Evolutionary conservation across 2,329 filamentous ascomycete species (phyloP).

Genomic region (Botrytis galanthina): DNA sequence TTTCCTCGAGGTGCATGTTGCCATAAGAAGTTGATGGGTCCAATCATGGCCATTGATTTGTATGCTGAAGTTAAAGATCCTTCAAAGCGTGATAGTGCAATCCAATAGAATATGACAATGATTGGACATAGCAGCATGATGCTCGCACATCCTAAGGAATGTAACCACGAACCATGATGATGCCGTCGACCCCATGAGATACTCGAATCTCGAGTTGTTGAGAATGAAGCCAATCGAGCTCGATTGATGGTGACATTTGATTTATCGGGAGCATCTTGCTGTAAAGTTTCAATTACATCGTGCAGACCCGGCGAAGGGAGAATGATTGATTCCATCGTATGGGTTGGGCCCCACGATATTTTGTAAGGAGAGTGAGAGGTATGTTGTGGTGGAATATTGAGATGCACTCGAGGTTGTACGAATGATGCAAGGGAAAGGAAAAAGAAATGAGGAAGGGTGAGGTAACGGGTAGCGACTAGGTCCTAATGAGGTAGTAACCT

Average conservation of each 20-base stretch:
- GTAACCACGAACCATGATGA: constrained; percentile 34
- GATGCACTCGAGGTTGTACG: background rate
- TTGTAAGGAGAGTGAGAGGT: background rate
- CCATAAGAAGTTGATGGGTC: constrained; percentile 25
- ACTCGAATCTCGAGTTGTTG: constrained; percentile 23
- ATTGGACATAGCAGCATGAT: constrained; percentile 30
- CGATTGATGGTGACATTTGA: background rate
- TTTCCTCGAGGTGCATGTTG: constrained; percentile 23
- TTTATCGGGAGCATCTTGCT: constrained; percentile 14
- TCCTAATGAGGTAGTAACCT: background rate
- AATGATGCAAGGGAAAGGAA: background rate
- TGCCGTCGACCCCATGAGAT: constrained; percentile 31
- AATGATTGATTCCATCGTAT: constrained; percentile 24
- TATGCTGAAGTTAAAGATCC: constrained; percentile 27
- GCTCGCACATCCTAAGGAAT: constrained; percentile 29
- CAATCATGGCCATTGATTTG: constrained; percentile 22
- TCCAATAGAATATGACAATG: constrained; percentile 32
- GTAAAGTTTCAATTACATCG: constrained; percentile 11
- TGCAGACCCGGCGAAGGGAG: constrained; percentile 23
- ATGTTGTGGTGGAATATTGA: background rate
- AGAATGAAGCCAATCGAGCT: constrained; percentile 23
- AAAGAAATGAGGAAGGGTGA: background rate
- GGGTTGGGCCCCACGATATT: background rate
- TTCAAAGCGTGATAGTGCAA: constrained; percentile 29
- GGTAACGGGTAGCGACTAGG: background rate